Percentiles rank a stretch among this genome's conserved stretches.
Evolutionary conservation across 805 yeast species (phyloP).

Genomic region (Nakazawaea ernobii): DNA sequence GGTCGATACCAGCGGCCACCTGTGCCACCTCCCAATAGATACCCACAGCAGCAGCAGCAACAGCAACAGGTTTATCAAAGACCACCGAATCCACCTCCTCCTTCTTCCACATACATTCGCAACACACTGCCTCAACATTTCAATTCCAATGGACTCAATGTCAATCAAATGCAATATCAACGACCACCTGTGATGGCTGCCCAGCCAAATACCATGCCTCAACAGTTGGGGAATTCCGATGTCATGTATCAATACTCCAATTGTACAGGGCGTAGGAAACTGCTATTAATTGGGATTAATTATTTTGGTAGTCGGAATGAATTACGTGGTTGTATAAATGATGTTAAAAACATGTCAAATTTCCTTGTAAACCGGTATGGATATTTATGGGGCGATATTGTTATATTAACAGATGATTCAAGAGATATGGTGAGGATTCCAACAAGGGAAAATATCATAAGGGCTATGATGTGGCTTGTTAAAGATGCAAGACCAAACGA

Average conservation of each 20-base stretch:
- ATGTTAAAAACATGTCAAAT: slow-evolving; percentile 48
- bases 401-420: slow-evolving; percentile 54
- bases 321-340: slow-evolving; percentile 78
- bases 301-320: slow-evolving; percentile 59
- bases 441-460: slow-evolving; percentile 59
- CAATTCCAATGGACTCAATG: slow-evolving; percentile 4
- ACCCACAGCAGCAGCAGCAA: background rate
- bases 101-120: background rate
- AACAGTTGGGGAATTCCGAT: slow-evolving; percentile 4
- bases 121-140: slow-evolving; percentile 5
- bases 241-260: slow-evolving; percentile 28
- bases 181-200: slow-evolving; percentile 3
- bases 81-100: slow-evolving; percentile 2
- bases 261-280: slow-evolving; percentile 70
- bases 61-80: background rate
- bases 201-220: slow-evolving; percentile 2
- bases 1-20: slow-evolving; percentile 1
- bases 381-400: slow-evolving; percentile 49
- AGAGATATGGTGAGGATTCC: slow-evolving; percentile 45
- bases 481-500: slow-evolving; percentile 70
- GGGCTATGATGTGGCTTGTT: slow-evolving; percentile 82
- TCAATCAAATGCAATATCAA: slow-evolving; percentile 3
- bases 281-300: slow-evolving; percentile 73
- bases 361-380: slow-evolving; percentile 35
- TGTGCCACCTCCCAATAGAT: background rate